phyloP scores from a whole-genome alignment of 331 rosid species.

The Quercus tomentella region DNA sequence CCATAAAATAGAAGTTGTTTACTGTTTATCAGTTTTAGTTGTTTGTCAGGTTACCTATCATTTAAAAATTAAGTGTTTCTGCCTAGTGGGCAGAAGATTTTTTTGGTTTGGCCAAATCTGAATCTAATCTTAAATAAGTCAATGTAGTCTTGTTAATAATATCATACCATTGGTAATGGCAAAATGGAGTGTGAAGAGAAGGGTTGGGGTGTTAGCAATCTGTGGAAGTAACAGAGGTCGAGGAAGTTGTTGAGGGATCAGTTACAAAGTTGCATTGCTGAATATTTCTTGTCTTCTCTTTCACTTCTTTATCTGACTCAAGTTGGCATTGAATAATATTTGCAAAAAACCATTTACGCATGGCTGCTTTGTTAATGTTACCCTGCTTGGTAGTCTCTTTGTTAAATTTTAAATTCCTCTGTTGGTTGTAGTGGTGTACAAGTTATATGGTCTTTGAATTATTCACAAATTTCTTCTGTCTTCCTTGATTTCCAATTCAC shows the following conservation, averaged over 20 bases:
- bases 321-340: not conserved
- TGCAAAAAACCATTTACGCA: not conserved
- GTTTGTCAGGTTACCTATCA: not conserved
- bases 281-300: not conserved
- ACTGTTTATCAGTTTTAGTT: not conserved
- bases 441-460: not conserved
- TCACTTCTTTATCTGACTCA: not conserved
- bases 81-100: not conserved
- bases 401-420: not conserved
- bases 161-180: not conserved
- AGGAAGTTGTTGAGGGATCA: not conserved
- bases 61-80: not conserved
- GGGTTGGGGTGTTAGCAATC: not conserved
- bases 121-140: not conserved
- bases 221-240: not conserved
- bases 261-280: not conserved
- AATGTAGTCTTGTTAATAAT: not conserved
- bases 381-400: not conserved
- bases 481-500: not conserved
- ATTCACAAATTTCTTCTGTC: not conserved
- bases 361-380: not conserved
- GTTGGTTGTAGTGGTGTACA: not conserved
- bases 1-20: not conserved
- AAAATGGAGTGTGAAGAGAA: not conserved
- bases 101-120: not conserved